These are phyloP conservation scores for Sparassis latifolia DNA, from an alignment of 1,284 basidiomycete genomes.

Conservation along the genomic window DNA sequence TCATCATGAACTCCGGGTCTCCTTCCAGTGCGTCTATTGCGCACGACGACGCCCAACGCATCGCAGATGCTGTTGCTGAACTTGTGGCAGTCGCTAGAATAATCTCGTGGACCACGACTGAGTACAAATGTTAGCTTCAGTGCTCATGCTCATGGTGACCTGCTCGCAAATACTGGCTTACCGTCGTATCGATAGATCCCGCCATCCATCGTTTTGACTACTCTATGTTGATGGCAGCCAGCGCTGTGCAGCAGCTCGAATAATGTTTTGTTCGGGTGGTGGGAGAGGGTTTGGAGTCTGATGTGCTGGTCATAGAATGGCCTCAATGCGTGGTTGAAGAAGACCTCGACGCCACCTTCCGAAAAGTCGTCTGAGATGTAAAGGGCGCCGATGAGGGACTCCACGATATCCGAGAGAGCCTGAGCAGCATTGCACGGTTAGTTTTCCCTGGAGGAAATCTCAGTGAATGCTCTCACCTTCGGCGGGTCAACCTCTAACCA, in stretches of 20 bases:
- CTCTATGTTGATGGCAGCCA: conserved; percentile 57
- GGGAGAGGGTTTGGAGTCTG: conserved; percentile 58
- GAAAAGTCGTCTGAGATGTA: conserved; percentile 70
- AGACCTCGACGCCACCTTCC: conserved; percentile 46
- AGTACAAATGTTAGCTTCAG: neutral
- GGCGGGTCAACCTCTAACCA: conserved; percentile 73
- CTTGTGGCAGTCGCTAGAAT: conserved; percentile 55
- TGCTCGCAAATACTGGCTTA: conserved; percentile 4
- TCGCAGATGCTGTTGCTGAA: conserved; percentile 41
- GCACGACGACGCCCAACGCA: conserved; percentile 48
- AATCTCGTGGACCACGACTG: conserved; percentile 62
- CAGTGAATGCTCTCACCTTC: conserved; percentile 41
- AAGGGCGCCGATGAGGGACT: conserved; percentile 69
- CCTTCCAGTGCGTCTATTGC: conserved; percentile 63
- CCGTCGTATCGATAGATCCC: conserved; percentile 15
- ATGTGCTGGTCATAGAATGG: conserved; percentile 74
- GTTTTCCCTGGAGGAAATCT: neutral
- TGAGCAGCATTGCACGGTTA: conserved; percentile 21
- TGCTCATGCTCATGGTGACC: neutral
- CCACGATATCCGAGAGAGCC: conserved; percentile 71
- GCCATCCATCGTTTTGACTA: conserved; percentile 34
- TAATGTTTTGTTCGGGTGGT: conserved; percentile 69
- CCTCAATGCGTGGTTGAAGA: conserved; percentile 60
- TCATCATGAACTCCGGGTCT: conserved; percentile 52
- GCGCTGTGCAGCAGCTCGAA: conserved; percentile 65